Conservation (phyloP, 352 stramenopile genomes). For the Phytophthora agathidicida region DNA sequence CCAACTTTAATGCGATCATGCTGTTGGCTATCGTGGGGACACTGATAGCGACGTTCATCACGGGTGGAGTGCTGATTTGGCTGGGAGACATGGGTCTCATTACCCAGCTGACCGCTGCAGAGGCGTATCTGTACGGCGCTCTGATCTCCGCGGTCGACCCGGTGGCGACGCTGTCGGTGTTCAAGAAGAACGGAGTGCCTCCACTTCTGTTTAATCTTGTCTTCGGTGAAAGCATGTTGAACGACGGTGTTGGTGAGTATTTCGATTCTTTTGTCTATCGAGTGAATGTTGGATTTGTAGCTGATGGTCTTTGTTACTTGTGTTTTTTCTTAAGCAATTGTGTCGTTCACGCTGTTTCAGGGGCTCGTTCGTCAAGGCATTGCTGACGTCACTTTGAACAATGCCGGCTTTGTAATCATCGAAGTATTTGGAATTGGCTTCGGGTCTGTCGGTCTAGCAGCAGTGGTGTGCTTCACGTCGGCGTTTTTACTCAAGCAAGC, state of each 20-base stretch:
- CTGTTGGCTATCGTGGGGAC: conserved; percentile 82
- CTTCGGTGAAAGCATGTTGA: conserved; percentile 96
- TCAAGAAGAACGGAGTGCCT: conserved; percentile 90
- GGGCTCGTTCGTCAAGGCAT: conserved; percentile 77
- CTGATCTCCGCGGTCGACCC: conserved; percentile 95
- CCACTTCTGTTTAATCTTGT: conserved; percentile 95
- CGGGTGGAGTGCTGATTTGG: conserved; percentile 75
- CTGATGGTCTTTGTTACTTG: conserved; percentile 12
- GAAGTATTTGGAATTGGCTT: conserved; percentile 86
- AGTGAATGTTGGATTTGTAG: background rate
- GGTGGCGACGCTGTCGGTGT: conserved; percentile 93
- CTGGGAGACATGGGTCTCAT: conserved; percentile 72
- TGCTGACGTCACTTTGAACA: conserved; percentile 71
- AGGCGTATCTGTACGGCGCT: conserved; percentile 92
- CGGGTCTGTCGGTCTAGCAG: conserved; percentile 78
- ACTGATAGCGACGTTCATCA: conserved; percentile 81
- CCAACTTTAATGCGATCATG: conserved; percentile 89
- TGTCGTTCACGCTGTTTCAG: conserved; percentile 86
- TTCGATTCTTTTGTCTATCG: conserved; percentile 40
- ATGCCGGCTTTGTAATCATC: conserved; percentile 77
- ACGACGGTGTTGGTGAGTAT: conserved; percentile 89
- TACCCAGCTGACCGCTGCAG: conserved; percentile 84
- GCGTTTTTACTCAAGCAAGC: conserved; percentile 85
- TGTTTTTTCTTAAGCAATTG: conserved; percentile 74
- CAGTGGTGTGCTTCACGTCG: conserved; percentile 74